phyloP scores from a whole-genome alignment of 2,329 filamentous ascomycete genomes.

The Ascochyta viciae-villosae region DNA sequence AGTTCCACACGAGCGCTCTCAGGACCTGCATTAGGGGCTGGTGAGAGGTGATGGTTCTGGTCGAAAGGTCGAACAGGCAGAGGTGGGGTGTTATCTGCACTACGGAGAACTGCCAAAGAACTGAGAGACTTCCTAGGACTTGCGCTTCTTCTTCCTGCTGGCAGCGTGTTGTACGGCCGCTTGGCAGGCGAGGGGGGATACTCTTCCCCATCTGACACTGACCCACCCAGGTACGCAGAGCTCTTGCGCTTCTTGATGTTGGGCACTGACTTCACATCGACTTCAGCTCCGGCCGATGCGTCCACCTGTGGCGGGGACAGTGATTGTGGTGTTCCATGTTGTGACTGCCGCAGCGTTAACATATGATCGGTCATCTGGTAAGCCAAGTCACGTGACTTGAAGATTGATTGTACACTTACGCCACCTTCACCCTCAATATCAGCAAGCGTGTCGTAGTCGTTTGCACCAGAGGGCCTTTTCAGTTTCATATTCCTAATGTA shows the following conservation, averaged over 20 bases:
- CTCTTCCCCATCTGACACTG: conserved; percentile 42
- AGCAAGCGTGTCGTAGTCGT: conserved; percentile 40
- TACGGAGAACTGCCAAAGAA: conserved; percentile 29
- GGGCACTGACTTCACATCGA: conserved; percentile 28
- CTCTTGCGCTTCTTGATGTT: conserved; percentile 46
- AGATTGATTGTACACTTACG: conserved; percentile 21
- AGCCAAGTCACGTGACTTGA: conserved; percentile 15
- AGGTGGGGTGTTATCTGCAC: conserved; percentile 38
- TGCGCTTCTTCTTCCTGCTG: conserved; percentile 29
- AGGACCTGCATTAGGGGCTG: conserved; percentile 23
- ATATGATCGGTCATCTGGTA: neutral
- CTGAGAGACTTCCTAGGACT: conserved; percentile 42
- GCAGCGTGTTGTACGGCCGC: conserved; percentile 40
- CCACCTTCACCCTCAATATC: conserved; percentile 40
- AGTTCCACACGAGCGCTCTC: conserved; percentile 36
- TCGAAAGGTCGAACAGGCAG: conserved; percentile 29
- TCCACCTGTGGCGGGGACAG: conserved; percentile 35
- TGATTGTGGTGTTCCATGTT: conserved; percentile 38
- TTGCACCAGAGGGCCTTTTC: conserved; percentile 40
- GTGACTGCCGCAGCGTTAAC: conserved; percentile 37
- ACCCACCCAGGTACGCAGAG: conserved; percentile 30
- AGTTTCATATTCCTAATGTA: conserved; percentile 49
- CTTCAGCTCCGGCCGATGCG: conserved; percentile 27
- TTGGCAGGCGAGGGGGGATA: conserved; percentile 33
- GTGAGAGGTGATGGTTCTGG: conserved; percentile 28